Base-by-base conservation (phyloP, 805 yeast species). In the Metschnikowia cubensis region DNA sequence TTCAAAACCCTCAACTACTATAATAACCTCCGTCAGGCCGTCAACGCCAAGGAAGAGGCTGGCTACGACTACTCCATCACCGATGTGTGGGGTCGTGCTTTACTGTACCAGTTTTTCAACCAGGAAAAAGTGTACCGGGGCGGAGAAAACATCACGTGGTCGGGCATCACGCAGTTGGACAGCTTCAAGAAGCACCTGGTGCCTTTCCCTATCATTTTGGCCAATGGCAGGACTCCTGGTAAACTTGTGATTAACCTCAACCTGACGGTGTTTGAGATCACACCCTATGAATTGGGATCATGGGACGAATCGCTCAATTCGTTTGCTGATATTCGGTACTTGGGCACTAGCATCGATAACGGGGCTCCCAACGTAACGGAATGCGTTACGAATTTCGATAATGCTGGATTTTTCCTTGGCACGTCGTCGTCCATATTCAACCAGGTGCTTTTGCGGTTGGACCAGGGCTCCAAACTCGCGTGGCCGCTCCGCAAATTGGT, bases 371-470 rank as follows among this genome's bases (percentile, higher is more conserved):
- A 42, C 37, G 38, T 49, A 1, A 50, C 52, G 10, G 35, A 41
- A 4, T 70, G 75, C 43, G 58, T 62, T 13, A 63, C 60, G 4
- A 64, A 65, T 37, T 69, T 59, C 52, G 75, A 70, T 49, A 70
- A 71, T 44, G 73, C 87, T 6, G 95, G 96, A 6, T 90, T 81
- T 61, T 69, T 87, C 32, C 71, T 88, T 69, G 96, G 95, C 35
- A 84, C 96, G 6, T 87, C 96, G 1, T 85, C 96, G 2, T 76
- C 92, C 1, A 67, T 89, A 43, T 89, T 89, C 73, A 89, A 87
- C 63, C 83, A 82, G 63, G 72, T 84, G 46, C 61, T 87, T 17
- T 66, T 85, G 41, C 76, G 77, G 55, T 65, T 86, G 50, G 82
- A 85, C 63, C 63, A 81, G 18, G 60, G 59, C 21, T 44, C 58